Evolutionary conservation across 768 basidiomycete genomes (phyloP).

Genomic region (Lentinula edodes): DNA sequence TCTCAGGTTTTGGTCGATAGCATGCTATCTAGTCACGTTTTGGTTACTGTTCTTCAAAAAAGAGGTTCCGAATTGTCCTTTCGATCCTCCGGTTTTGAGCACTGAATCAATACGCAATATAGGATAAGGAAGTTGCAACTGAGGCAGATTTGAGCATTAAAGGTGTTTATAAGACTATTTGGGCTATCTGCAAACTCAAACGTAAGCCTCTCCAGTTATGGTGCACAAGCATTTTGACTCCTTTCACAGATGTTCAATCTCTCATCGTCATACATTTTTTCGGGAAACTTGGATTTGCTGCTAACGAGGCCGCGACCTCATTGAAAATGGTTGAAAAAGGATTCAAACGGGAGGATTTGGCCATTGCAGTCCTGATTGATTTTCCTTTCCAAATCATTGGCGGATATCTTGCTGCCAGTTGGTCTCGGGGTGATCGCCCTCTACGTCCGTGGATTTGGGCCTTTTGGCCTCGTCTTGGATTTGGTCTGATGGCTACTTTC

Average conservation of each 20-base stretch:
- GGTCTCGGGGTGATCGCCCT: slow-evolving; percentile 77
- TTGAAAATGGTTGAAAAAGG: slow-evolving; percentile 98
- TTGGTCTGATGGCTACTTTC: slow-evolving; percentile 66
- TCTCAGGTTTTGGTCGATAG: slow-evolving; percentile 77
- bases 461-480: slow-evolving; percentile 81
- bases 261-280: slow-evolving; percentile 84
- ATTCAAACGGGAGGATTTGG: slow-evolving; percentile 89
- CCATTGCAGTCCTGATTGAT: slow-evolving; percentile 92
- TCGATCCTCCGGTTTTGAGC: neutral
- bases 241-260: slow-evolving; percentile 73
- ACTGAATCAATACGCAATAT: slow-evolving; percentile 3
- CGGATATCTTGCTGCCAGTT: slow-evolving; percentile 90
- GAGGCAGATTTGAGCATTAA: slow-evolving; percentile 87
- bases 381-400: slow-evolving; percentile 96
- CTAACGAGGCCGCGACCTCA: slow-evolving; percentile 85
- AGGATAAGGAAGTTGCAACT: slow-evolving; percentile 73
- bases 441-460: slow-evolving; percentile 86
- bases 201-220: slow-evolving; percentile 43
- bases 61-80: slow-evolving; percentile 50
- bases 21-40: slow-evolving; percentile 80
- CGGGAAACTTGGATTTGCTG: slow-evolving; percentile 91
- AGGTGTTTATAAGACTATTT: slow-evolving; percentile 91
- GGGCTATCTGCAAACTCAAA: slow-evolving; percentile 85
- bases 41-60: slow-evolving; percentile 87
- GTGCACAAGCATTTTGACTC: neutral